Base-by-base conservation (phyloP, 2,329 filamentous ascomycete genomes). In the Xylaria sp. region DNA sequence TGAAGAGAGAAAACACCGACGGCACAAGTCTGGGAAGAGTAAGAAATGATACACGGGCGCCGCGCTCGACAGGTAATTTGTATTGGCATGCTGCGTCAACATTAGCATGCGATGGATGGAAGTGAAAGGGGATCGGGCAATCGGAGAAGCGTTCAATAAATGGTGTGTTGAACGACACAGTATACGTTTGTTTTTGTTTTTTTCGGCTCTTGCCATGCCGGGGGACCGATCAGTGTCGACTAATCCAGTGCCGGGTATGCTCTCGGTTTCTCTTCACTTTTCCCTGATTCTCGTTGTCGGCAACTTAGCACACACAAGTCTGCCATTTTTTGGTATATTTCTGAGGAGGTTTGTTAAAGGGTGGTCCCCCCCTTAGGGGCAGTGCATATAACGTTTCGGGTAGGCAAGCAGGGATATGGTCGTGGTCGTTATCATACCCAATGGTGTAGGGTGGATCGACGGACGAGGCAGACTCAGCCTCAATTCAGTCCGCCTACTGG, bases 401-500 rank as follows among this genome's bases (percentile, higher is more conserved):
- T 37, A 44, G 54, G 58, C 44, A 58, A 54, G n/a, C 49, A 52
- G 41, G 43, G 43, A 49, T 55, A 54, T 53, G 19, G 55, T 35
- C 35, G 46, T 17, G 27, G 35, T 29, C 15, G 23, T 46, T 21
- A 25, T 41, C 17, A 46, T 31, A 21, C 44, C 55, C 51, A 62
- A 52, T 60, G 55, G 41, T 17, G 40, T 55, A 27, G 23, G 11
- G 35, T 54, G 46, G 58, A 62, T 62, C 54, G 51, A 54, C 51
- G 41, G 51, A 54, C 51, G 41, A 64, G 59, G 51, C 54, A 55
- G 21, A 44, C 47, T 64, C 55, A 64, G 62, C 62, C 62, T 64
- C 62, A 64, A 53, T 48, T 23, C 25, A 53, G 49, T 54, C 44
- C 43, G 23, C n/a, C 37, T 40, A 44, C 27, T 49, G 53, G 57